These are phyloP conservation scores for Cystobasidiopsis lactophilus DNA, from an alignment of 768 basidiomycete genomes.

Conservation along the genomic window DNA sequence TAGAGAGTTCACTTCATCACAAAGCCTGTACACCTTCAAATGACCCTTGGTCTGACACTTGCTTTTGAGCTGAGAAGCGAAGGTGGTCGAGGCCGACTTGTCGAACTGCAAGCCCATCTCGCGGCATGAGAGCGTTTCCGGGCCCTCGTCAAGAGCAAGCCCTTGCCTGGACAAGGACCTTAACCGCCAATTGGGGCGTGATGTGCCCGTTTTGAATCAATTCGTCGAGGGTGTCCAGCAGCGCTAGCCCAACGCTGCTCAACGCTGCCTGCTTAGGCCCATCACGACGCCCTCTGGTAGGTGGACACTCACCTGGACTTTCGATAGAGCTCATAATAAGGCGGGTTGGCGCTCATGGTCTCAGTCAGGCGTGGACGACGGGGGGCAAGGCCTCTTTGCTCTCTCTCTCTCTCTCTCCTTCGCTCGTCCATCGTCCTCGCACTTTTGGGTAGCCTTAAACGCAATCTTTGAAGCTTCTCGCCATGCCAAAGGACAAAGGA, in stretches of 20 bases:
- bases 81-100: conserved; percentile 76
- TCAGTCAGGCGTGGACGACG: no score
- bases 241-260: conserved; percentile 75
- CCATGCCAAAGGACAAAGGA: not conserved
- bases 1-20: conserved; percentile 39
- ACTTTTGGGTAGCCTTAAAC: no score
- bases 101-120: conserved; percentile 49
- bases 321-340: not conserved
- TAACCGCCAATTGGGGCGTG: conserved; percentile 94
- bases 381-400: no score
- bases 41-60: conserved; percentile 93
- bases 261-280: not conserved
- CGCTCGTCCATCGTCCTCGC: no score
- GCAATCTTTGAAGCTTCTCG: no score
- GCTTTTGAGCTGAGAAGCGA: conserved; percentile 80
- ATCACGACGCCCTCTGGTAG: not conserved
- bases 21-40: conserved; percentile 70
- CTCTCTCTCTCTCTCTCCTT: no score
- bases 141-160: not conserved
- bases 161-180: conserved; percentile 80
- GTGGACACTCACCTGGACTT: not conserved
- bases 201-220: conserved; percentile 91
- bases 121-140: not conserved
- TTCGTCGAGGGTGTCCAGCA: conserved; percentile 95
- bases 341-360: not conserved